Base-by-base conservation (phyloP, 2,329 filamentous ascomycete genomes). In the Aureobasidium melanogenum region DNA sequence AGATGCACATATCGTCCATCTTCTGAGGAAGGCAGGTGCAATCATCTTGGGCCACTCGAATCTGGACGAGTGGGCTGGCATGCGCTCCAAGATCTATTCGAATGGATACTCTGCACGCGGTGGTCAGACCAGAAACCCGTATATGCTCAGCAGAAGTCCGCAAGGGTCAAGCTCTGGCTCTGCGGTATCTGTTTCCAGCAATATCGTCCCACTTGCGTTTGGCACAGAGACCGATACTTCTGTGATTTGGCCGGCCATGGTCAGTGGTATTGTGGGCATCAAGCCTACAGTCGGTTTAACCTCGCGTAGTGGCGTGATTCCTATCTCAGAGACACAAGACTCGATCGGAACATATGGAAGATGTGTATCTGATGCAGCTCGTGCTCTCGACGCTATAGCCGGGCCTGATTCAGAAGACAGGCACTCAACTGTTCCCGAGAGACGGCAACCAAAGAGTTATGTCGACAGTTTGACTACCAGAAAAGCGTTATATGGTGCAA, bases 401-500 rank as follows among this genome's bases (percentile, higher is more conserved):
- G 63, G 64, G 15, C 34, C 54, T 26, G 61, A 60, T 19, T 26
- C 46, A 14, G 63, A 63, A 32, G 63, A 64, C 43, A 56, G 41
- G n/a, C 52, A 36, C 55, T 60, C 60, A 0, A 38, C 28, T 9
- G 60, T 58, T 2, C 47, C 60, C 1, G 60, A 56, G 19, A 56
- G 63, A 48, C 19, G 47, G 5, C 61, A 63, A 39, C 52, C 51
- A 19, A 48, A 56, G 0, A 80, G 80, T 0, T 87, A 82, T 65
- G 67, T 75, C 0, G 76, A 80, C 61, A 82, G 77, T 62, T 69
- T 86, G 8, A 72, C 76, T 1, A 74, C 74, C 46, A 82, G 77
- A 65, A 67, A 74, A 2, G 75, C 77, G 4, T 77, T 87, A 0
- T 75, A 79, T 67, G 80, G 79, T 2, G 84, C 84, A 6, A 75